Evolutionary conservation across 2,329 filamentous ascomycete species (phyloP), one percentile per base, ranked within the genome.

Genomic region (Fusarium newnesense): DNA sequence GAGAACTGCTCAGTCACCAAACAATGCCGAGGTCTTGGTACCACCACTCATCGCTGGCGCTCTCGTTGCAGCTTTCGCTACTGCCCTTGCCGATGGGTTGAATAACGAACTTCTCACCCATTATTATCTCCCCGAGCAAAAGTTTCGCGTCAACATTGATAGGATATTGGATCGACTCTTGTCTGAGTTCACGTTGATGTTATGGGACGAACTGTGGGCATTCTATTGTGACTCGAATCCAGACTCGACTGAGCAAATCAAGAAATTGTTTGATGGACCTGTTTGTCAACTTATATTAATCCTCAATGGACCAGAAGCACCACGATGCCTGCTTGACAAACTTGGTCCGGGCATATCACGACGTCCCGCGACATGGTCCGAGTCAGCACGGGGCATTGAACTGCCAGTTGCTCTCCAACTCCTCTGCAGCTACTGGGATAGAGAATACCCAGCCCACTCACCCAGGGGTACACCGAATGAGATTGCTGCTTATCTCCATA

Each of bases 201-300:
- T 83, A 46, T 83, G 81, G 81, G 80, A 82, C 60, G 81, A 83
- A 53, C 74, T 83, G 8, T 82, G 78, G 75, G 49, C 66, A 8
- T 82, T 81, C 50, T 82, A 83, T 50, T 77, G 77, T 47, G 62
- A 73, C 39, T 78, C 74, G 7, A 73, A 76, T 61, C 78, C 77
- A 6, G 73, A 77, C n/a, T 78, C 76, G 8, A 72, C 75, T 2
- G 77, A 75, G 21, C 81, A 82, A 52, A 77, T 82, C 46, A 74
- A 73, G 28, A 76, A 80, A 9, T 69, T 83, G 7, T 83, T 83
- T 18, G 80, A 82, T 40, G 81, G 81, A 0, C 81, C 81, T 10
- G 74, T 83, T n/a, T 79, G 79, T 18, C 81, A 83, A 60, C 72
- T 83, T n/a, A 69, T 83, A 16, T 74, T 83, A 11, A 77, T 83